phyloP scores from a whole-genome alignment of 306 rosid species.

The Cicer judaicum region DNA sequence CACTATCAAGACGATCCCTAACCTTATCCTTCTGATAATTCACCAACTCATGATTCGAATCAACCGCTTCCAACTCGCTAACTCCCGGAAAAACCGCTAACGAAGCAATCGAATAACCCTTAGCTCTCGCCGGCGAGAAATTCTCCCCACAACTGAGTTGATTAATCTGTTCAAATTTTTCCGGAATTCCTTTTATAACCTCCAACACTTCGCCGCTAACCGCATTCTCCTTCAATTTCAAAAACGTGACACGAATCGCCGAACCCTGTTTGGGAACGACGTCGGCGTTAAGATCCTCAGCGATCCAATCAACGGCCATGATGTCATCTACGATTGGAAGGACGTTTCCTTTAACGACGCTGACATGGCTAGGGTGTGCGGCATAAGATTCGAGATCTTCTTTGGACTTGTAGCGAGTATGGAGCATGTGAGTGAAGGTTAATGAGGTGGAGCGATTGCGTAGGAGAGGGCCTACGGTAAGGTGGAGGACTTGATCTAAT shows the following conservation, averaged over 20 bases:
- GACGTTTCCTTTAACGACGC: constrained; percentile 67
- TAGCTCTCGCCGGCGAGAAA: constrained; percentile 89
- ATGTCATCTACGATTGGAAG: constrained; percentile 78
- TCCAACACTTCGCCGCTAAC: constrained; percentile 56
- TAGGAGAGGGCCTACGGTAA: constrained; percentile 69
- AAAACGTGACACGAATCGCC: constrained; percentile 59
- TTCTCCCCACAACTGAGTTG: constrained; percentile 73
- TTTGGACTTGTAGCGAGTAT: constrained; percentile 74
- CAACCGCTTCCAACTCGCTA: constrained; percentile 61
- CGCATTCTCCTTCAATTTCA: constrained; percentile 73
- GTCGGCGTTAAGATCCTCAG: constrained; percentile 41
- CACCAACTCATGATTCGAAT: constrained; percentile 56
- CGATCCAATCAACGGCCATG: constrained; percentile 93
- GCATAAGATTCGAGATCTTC: constrained; percentile 63
- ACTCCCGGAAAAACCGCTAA: constrained; percentile 60
- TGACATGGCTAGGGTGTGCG: constrained; percentile 68
- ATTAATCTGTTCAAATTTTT: constrained; percentile 55
- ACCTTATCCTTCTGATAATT: constrained; percentile 73
- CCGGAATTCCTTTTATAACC: constrained; percentile 60
- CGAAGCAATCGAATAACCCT: constrained; percentile 83
- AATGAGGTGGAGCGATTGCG: constrained; percentile 66
- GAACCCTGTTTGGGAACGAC: constrained; percentile 58
- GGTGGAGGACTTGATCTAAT: constrained; percentile 65
- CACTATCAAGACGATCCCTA: constrained; percentile 65
- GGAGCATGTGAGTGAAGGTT: constrained; percentile 84